Evolutionary conservation across 352 stramenopile genomes (phyloP), one percentile per base, ranked within the genome.

Genomic region (Pythium folliculosum): DNA sequence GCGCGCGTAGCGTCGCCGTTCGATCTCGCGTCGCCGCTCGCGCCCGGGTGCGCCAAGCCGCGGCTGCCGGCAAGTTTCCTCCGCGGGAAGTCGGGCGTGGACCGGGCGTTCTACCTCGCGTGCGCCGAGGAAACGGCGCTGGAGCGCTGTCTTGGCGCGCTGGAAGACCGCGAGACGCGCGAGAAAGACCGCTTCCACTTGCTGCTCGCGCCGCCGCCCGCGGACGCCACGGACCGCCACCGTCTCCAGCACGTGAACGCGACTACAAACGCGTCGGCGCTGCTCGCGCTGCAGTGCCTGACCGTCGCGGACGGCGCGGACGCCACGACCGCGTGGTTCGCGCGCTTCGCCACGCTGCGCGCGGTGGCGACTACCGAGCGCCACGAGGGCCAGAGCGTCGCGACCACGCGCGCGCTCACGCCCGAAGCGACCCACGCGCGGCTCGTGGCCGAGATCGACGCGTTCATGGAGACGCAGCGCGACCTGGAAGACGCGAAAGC

Each of bases 21-120:
- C 56, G 81, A 91, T 43, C 75, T 81, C 67, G 82, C 77, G 69
- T 92, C 83, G 35, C 12, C 62, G 4, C 67, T 95, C 27, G 85
- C 80, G 8, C 79, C 75, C 0, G 74, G 80, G 7, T 69, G 63
- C 32, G 59, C 47, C 2, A 82, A 79, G 38, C 73, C 80, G 7
- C 40, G 13, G 1, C 54, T 89, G 1, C 77, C 84, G 5, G 27
- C 27, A 51, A 69, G 32, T 78, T 88, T 86, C 67, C 67, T 92
- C 5, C 65, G 86, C 30, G 82, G 78, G 38, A 91, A 88, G 58
- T 91, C 87, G 8, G 84, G 87, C 1, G 53, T 93, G 7, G 85
- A 93, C 61, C 54, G 92, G 12, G 87, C 88, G 27, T 92, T 95
- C 40, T 77, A 87, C 54, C 71, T 93, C 17, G 61, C 82, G 19